Percentiles rank a stretch among this genome's conserved stretches.
Evolutionary conservation across 2,329 filamentous ascomycete species (phyloP).

Genomic region (Apiospora marii): DNA sequence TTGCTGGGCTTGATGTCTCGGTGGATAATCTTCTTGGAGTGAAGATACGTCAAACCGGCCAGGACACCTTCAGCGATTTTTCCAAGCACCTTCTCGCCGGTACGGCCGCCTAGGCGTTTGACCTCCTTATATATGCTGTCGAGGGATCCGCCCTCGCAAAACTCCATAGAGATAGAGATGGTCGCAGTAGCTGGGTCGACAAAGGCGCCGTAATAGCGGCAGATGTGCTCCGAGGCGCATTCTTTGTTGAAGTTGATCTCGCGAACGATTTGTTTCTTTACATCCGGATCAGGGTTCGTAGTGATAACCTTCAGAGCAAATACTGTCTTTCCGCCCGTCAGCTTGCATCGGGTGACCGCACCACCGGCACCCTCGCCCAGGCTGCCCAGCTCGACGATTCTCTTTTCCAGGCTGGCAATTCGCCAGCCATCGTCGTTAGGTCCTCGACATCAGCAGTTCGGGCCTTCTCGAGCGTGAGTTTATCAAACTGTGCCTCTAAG

Average conservation of each 20-base stretch:
- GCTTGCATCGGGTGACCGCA: conserved; percentile 88
- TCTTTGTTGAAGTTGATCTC: conserved; percentile 98
- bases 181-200: conserved; percentile 95
- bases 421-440: conserved; percentile 93
- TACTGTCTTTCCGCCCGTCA: conserved; percentile 91
- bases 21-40: conserved; percentile 96
- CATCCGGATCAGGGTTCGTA: conserved; percentile 95
- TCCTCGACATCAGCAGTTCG: conserved; percentile 90
- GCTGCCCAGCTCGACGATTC: conserved; percentile 87
- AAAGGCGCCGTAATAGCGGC: conserved; percentile 96
- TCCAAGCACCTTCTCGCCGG: conserved; percentile 95
- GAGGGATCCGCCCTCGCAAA: conserved; percentile 94
- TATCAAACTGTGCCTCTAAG: conserved; percentile 75
- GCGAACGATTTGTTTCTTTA: conserved; percentile 97
- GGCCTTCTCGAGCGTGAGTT: conserved; percentile 82
- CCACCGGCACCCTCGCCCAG: conserved; percentile 95
- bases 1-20: conserved; percentile 99
- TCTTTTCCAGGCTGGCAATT: conserved; percentile 86
- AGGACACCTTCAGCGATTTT: conserved; percentile 97
- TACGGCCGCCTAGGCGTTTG: conserved; percentile 91
- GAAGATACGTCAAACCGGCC: conserved; percentile 91
- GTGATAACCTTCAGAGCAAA: conserved; percentile 99
- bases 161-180: conserved; percentile 99
- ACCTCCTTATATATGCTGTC: conserved; percentile 98
- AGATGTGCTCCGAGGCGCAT: conserved; percentile 95